Conservation (phyloP, 1,284 basidiomycete genomes). For the Chalciporus sp. region DNA sequence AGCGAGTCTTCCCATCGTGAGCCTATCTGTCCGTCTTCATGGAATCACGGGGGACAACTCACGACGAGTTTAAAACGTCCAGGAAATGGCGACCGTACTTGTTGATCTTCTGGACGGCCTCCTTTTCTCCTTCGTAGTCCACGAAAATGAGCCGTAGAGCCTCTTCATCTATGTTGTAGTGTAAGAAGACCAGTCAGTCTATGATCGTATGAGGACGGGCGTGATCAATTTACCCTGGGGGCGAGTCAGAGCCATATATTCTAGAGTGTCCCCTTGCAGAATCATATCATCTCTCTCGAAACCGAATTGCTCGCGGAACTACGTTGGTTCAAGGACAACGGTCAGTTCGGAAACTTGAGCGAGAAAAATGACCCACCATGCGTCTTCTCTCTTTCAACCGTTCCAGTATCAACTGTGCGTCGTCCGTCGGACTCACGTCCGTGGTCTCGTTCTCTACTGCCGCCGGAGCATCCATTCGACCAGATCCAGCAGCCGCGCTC, state of each 20-base stretch:
- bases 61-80: constrained; percentile 20
- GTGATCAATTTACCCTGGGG: constrained; percentile 19
- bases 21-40: background rate
- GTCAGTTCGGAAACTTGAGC: background rate
- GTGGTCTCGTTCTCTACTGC: background rate
- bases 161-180: constrained; percentile 11
- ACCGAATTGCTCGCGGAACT: constrained; percentile 19
- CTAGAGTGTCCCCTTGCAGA: constrained; percentile 30
- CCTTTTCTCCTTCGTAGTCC: constrained; percentile 21
- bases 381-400: constrained; percentile 24
- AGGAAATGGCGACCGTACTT: constrained; percentile 25
- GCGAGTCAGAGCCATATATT: constrained; percentile 22
- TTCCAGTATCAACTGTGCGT: constrained; percentile 3
- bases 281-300: constrained; percentile 10
- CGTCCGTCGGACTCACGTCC: constrained; percentile 8
- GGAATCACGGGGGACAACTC: constrained; percentile 9
- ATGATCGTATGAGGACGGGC: background rate
- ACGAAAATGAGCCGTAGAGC: constrained; percentile 15
- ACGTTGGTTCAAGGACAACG: background rate
- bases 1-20: constrained; percentile 1
- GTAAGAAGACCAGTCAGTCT: constrained; percentile 6
- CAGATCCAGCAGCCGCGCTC: background rate
- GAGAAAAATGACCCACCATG: constrained; percentile 12
- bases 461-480: background rate
- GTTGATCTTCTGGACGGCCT: constrained; percentile 23